Percentiles rank a stretch among this genome's conserved stretches.
Evolutionary conservation across 129 eudicot genomes (phyloP).

Genomic region (Escallonia rubra): DNA sequence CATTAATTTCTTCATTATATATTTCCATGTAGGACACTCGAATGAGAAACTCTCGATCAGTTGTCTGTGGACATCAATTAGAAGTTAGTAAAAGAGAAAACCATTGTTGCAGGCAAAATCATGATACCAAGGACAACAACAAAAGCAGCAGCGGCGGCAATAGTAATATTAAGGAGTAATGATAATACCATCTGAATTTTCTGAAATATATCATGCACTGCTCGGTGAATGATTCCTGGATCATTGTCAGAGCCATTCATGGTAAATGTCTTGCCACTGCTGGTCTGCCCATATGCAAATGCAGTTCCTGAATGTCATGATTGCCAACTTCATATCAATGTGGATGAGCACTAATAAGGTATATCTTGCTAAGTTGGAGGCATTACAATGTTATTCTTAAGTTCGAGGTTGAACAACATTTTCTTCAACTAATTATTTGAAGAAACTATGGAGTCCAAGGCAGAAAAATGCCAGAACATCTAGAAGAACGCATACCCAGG

Average conservation of each 20-base stretch:
- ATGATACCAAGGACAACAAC: background rate
- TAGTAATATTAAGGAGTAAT: background rate
- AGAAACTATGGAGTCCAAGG: background rate
- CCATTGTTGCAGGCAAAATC: background rate
- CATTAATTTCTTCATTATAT: conserved; percentile 56
- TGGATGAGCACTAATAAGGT: background rate
- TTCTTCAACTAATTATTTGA: background rate
- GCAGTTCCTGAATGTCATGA: conserved; percentile 63
- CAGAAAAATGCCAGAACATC: background rate
- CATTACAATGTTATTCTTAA: background rate
- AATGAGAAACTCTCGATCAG: conserved; percentile 44
- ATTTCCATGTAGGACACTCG: conserved; percentile 60
- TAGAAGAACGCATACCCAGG: background rate
- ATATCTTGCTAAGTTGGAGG: background rate
- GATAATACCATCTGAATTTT: conserved; percentile 44
- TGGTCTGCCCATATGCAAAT: conserved; percentile 97
- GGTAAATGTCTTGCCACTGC: conserved; percentile 95
- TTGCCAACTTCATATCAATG: background rate
- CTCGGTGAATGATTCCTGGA: conserved; percentile 89
- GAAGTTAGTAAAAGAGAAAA: background rate
- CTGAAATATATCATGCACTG: conserved; percentile 75
- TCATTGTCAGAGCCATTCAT: conserved; percentile 93
- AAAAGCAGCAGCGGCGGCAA: background rate
- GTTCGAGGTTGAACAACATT: background rate
- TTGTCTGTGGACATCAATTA: conserved; percentile 25